Evolutionary conservation across 2,329 filamentous ascomycete genomes (phyloP).

Genomic region (Aspergillus unguis): DNA sequence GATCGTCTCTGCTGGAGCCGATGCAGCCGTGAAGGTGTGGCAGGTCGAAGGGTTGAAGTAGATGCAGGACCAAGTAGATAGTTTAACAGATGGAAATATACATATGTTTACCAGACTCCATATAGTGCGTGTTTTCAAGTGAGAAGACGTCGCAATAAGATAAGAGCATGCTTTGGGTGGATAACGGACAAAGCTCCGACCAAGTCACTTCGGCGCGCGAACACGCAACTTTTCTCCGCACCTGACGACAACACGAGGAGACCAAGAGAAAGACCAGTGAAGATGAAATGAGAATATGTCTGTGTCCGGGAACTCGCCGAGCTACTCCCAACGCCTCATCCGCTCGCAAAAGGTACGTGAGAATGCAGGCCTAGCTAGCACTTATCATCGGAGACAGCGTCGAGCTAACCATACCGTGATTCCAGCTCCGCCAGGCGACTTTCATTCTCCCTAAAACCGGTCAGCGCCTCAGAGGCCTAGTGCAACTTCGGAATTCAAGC

Average conservation of each 20-base stretch:
- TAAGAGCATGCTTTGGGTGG: not conserved
- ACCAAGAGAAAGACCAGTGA: slow-evolving; percentile 4
- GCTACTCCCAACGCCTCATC: slow-evolving; percentile 30
- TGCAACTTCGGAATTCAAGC: slow-evolving; percentile 65
- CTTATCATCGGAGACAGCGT: not conserved
- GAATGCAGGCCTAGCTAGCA: no score
- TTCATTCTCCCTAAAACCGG: slow-evolving; percentile 85
- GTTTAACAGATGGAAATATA: not conserved
- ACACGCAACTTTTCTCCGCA: not conserved
- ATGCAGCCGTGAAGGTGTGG: slow-evolving; percentile 93
- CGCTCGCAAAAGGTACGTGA: slow-evolving; percentile 33
- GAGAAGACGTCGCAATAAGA: not conserved
- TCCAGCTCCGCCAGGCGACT: slow-evolving; percentile 73
- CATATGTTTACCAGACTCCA: no score
- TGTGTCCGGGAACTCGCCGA: slow-evolving; percentile 28
- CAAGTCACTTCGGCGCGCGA: not conserved
- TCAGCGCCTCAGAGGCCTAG: slow-evolving; percentile 74
- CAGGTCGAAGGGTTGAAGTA: slow-evolving; percentile 54
- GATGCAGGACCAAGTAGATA: not conserved
- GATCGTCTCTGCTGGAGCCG: slow-evolving; percentile 76
- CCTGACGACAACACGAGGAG: not conserved
- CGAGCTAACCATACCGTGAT: slow-evolving; percentile 1
- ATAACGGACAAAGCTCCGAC: not conserved
- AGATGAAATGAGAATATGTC: slow-evolving; percentile 28
- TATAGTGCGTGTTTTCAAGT: slow-evolving; percentile 1